Conservation (phyloP, 2,329 filamentous ascomycete species). For the Talaromyces sp. region DNA sequence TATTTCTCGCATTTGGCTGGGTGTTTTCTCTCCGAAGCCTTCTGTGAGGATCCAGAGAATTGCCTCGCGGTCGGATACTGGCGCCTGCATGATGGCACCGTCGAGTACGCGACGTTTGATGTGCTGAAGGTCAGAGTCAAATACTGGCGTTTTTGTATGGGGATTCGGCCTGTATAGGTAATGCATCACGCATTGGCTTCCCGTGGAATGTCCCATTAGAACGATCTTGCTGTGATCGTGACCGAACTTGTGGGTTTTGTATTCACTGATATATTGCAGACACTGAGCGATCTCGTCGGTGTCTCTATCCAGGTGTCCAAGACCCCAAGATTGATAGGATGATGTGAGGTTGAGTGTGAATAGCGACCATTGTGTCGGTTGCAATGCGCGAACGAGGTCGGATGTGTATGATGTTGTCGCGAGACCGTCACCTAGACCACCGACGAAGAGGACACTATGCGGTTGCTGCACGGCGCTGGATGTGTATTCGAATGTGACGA, state of each 20-base stretch:
- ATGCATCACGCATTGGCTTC: constrained; percentile 59
- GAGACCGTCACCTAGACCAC: constrained; percentile 66
- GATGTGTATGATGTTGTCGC: constrained; percentile 59
- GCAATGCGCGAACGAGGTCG: constrained; percentile 41
- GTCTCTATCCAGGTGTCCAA: constrained; percentile 12
- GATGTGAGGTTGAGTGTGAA: constrained; percentile 43
- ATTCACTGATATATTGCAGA: constrained; percentile 14
- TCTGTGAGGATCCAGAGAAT: constrained; percentile 43
- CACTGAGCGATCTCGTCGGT: constrained; percentile 16
- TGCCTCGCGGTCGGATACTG: constrained; percentile 68
- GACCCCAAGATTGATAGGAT: constrained; percentile 24
- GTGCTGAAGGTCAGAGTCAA: constrained; percentile 27
- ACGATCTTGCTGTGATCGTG: constrained; percentile 49
- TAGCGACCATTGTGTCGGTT: constrained; percentile 35
- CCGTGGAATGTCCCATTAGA: constrained; percentile 60
- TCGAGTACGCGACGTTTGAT: constrained; percentile 52
- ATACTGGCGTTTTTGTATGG: constrained; percentile 16
- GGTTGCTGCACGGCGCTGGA: constrained; percentile 26
- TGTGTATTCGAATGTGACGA: constrained; percentile 19
- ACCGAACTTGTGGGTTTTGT: constrained; percentile 15
- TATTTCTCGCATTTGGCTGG: constrained; percentile 42
- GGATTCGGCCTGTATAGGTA: constrained; percentile 45
- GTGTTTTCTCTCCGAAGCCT: constrained; percentile 6
- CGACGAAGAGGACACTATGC: constrained; percentile 66
- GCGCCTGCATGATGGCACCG: constrained; percentile 68